A percentile compares a stretch with the other conserved stretches of the same genome.
phyloP scores from a whole-genome alignment of 2,329 filamentous ascomycete species.

The Monilinia vaccinii-corymbosi region DNA sequence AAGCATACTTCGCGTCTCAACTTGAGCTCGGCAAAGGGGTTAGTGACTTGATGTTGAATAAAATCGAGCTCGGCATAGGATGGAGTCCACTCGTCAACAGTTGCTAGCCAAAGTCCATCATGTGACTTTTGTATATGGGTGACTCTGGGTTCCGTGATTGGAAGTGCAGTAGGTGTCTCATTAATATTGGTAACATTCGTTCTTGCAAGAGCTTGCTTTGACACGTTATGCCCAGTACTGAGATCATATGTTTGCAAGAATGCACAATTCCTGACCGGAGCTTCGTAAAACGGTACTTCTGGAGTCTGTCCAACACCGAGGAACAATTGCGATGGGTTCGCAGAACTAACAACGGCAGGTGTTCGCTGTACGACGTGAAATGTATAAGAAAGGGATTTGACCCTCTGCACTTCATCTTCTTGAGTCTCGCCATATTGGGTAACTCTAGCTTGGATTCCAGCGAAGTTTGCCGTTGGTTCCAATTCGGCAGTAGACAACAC shows the following conservation, averaged over 20 bases:
- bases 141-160: conserved; percentile 69
- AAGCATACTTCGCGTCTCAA: conserved; percentile 65
- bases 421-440: conserved; percentile 42
- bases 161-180: conserved; percentile 59
- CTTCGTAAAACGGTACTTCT: conserved; percentile 44
- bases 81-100: conserved; percentile 83
- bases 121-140: conserved; percentile 65
- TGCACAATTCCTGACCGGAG: conserved; percentile 43
- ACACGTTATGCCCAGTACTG: conserved; percentile 65
- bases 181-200: conserved; percentile 81
- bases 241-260: conserved; percentile 82
- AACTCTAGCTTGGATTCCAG: conserved; percentile 64
- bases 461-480: conserved; percentile 73
- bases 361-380: conserved; percentile 32
- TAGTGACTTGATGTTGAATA: conserved; percentile 39
- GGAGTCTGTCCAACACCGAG: conserved; percentile 57
- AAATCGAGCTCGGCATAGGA: conserved; percentile 57
- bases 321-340: conserved; percentile 53
- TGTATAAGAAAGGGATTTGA: conserved; percentile 28
- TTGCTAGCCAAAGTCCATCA: conserved; percentile 84
- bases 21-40: conserved; percentile 38
- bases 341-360: conserved; percentile 54
- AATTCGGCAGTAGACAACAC: conserved; percentile 84
- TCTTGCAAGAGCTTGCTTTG: conserved; percentile 80
- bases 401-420: conserved; percentile 43